A percentile compares a stretch with the other conserved stretches of the same genome.
Conservation (phyloP, 805 yeast species). For the Saccharomycopsis capsularis region DNA sequence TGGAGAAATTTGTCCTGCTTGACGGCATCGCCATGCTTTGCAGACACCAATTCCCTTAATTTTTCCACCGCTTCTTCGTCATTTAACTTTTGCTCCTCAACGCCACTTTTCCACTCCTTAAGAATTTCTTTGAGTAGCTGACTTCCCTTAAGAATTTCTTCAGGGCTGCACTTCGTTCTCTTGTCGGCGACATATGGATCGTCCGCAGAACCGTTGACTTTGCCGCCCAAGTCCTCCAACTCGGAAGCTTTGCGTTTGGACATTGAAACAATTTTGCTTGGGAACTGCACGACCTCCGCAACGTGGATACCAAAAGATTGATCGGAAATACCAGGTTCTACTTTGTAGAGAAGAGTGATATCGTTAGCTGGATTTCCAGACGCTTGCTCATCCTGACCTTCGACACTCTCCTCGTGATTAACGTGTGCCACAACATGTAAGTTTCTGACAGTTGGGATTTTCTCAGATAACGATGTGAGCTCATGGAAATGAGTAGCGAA, state of each 20-base stretch:
- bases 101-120: conserved; percentile 48
- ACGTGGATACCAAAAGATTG: conserved; percentile 97
- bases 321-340: conserved; percentile 93
- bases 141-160: conserved; percentile 46
- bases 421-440: conserved; percentile 92
- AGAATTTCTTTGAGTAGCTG: conserved; percentile 41
- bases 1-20: conserved; percentile 36
- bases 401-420: conserved; percentile 43
- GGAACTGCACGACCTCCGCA: conserved; percentile 92
- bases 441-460: conserved; percentile 60
- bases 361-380: conserved; percentile 40
- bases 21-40: conserved; percentile 26
- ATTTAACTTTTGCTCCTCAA: conserved; percentile 23
- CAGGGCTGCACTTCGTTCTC: conserved; percentile 40
- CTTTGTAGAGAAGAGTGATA: conserved; percentile 83
- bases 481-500: conserved; percentile 99
- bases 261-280: conserved; percentile 83
- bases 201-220: conserved; percentile 30
- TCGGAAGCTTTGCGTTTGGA: conserved; percentile 92
- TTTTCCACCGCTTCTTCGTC: conserved; percentile 35
- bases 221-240: conserved; percentile 54
- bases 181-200: conserved; percentile 41
- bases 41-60: conserved; percentile 29
- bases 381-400: conserved; percentile 25
- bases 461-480: conserved; percentile 69